phyloP scores from a whole-genome alignment of 2,329 filamentous ascomycete genomes.

The Clonostachys byssicola region DNA sequence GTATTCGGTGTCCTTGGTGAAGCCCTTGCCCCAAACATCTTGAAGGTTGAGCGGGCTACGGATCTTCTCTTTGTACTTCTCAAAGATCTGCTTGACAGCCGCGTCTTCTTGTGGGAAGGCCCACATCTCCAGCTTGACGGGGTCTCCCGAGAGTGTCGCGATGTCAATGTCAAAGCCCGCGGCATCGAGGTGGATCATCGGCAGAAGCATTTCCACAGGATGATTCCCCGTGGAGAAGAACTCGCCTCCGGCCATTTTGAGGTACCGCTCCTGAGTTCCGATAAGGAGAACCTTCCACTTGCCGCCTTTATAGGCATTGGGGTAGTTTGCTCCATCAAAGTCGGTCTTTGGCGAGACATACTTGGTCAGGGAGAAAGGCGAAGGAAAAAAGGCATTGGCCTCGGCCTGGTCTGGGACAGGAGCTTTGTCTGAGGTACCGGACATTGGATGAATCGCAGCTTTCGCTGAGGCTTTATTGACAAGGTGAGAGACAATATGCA shows the following conservation, averaged over 20 bases:
- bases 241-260: slow-evolving; percentile 9
- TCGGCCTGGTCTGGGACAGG: slow-evolving; percentile 12
- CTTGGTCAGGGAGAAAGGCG: slow-evolving; percentile 10
- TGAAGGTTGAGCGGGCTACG: slow-evolving; percentile 8
- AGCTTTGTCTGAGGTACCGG: slow-evolving; percentile 1
- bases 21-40: slow-evolving; percentile 7
- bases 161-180: slow-evolving; percentile 12
- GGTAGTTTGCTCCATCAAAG: slow-evolving; percentile 9
- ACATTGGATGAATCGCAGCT: too few species aligned
- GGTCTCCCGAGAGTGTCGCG: slow-evolving; percentile 10
- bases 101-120: slow-evolving; percentile 4
- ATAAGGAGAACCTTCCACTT: slow-evolving; percentile 11
- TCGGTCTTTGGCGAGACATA: slow-evolving; percentile 9
- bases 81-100: slow-evolving; percentile 1
- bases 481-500: too few species aligned
- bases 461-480: too few species aligned
- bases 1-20: slow-evolving; percentile 5
- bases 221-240: slow-evolving; percentile 14
- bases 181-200: slow-evolving; percentile 10
- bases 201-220: slow-evolving; percentile 11
- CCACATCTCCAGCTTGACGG: slow-evolving; percentile 14
- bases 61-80: slow-evolving; percentile 8
- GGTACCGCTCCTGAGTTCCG: slow-evolving; percentile 12
- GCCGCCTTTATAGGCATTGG: slow-evolving; percentile 8
- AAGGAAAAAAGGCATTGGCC: slow-evolving; percentile 12